Evolutionary conservation across 495 filamentous ascomycete species (phyloP), one percentile per base, ranked within the genome.

Genomic region (Penicillium alfredii): DNA sequence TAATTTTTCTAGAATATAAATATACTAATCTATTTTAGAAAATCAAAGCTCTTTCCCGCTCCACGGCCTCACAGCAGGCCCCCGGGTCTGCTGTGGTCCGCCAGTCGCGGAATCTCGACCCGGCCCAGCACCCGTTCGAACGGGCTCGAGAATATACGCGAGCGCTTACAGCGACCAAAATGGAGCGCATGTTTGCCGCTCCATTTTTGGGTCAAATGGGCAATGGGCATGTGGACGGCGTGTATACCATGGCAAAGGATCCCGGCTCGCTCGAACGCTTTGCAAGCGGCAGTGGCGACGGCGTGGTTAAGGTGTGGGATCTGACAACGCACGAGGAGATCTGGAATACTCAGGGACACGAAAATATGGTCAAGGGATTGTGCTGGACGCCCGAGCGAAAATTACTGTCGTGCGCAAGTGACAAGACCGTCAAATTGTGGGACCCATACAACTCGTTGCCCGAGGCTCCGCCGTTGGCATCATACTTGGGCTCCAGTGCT

Each of bases 141-240:
- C 73, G 87, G 48, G 92, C 88, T 30, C 73, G 93, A 56, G 92
- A 98, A 66, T 97, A 97, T 55, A 86, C 82, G 6, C 72, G 85
- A 33, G 84, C 86, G 17, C 74, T 88, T 49, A 96, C 89, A 77
- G 88, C 89, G 6, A 84, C 85, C 31, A 98, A 98, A 51, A 60
- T 98, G 34, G 86, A 96, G 61, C 82, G 92, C 45, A 88, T 98
- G 78, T 96, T 97, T 55, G 90, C 92, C 13, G 80, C 86, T 35
- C 92, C 92, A 4, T 98, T 98, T 56, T 63, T 98, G 26, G 82
- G 70, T 0, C 84, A 94, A 49, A 75, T 98, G 33, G 90, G 88
- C 18, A 76, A 76, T 31, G 92, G 92, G 18, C 92, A 98, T 65
- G 84, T 97, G 9, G 92, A 98, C 58, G 92, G 92, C 29, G 86